A percentile compares a stretch with the other conserved stretches of the same genome.
phyloP scores from a whole-genome alignment of 345 rosid species.

The Citrus maxima region DNA sequence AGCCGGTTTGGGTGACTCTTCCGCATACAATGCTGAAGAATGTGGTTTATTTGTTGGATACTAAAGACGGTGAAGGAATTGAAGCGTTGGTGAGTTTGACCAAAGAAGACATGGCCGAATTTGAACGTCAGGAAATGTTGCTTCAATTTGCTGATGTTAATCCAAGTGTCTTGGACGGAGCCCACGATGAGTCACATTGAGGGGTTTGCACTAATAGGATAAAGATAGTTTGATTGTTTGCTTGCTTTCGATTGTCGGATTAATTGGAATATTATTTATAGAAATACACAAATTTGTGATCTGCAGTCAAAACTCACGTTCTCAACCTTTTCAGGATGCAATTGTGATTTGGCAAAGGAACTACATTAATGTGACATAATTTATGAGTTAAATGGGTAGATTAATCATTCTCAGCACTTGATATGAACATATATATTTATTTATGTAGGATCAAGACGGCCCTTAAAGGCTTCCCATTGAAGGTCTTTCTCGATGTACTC shows the following conservation, averaged over 20 bases:
- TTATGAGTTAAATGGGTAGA: too few relatives aligned
- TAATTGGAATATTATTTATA: too few relatives aligned
- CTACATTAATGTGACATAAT: too few relatives aligned
- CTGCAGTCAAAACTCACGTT: too few relatives aligned
- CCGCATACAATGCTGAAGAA: background rate
- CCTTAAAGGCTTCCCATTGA: slow-evolving; percentile 45
- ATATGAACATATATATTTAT: background rate
- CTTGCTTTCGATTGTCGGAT: too few relatives aligned
- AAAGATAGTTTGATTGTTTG: too few relatives aligned
- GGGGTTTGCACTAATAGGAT: too few relatives aligned
- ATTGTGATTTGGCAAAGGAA: too few relatives aligned
- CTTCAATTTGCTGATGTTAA: slow-evolving; percentile 19
- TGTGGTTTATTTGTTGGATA: slow-evolving; percentile 4
- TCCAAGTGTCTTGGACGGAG: slow-evolving; percentile 12
- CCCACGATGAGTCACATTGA: background rate
- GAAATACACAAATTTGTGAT: too few relatives aligned
- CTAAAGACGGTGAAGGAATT: slow-evolving; percentile 16
- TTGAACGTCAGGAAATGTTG: slow-evolving; percentile 18
- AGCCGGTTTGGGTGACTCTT: slow-evolving; percentile 30
- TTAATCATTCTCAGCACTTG: too few relatives aligned
- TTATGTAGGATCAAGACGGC: slow-evolving; percentile 8
- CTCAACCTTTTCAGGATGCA: too few relatives aligned
- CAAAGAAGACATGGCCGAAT: slow-evolving; percentile 20
- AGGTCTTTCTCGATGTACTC: slow-evolving; percentile 57
- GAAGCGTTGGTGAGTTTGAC: slow-evolving; percentile 14